phyloP scores from a whole-genome alignment of 2,329 filamentous ascomycete species.

The Beauveria sp. region DNA sequence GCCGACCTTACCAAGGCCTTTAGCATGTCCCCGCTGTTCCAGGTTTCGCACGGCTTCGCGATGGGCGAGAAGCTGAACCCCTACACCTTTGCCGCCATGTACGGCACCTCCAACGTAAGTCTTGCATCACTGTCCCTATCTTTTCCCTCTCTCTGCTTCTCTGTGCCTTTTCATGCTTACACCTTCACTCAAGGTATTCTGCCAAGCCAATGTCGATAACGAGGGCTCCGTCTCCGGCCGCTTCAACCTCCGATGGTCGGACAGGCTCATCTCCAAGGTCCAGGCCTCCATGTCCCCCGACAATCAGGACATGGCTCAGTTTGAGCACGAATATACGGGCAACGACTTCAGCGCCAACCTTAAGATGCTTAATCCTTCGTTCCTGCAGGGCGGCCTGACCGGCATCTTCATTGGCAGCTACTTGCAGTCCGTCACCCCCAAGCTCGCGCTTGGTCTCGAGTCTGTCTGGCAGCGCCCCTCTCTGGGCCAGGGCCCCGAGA shows the following conservation, averaged over 20 bases:
- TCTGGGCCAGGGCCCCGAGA: conserved; percentile 80
- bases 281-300: conserved; percentile 77
- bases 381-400: conserved; percentile 83
- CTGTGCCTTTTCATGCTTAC: not conserved
- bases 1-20: conserved; percentile 96
- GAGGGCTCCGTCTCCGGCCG: conserved; percentile 79
- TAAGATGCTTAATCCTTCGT: conserved; percentile 93
- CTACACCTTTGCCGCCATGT: conserved; percentile 90
- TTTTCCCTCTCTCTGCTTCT: not conserved
- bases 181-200: conserved; percentile 61
- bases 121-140: not conserved
- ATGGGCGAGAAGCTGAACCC: conserved; percentile 90
- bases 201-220: conserved; percentile 93
- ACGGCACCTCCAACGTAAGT: conserved; percentile 80
- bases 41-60: conserved; percentile 93
- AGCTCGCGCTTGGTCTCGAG: conserved; percentile 81
- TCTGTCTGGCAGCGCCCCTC: conserved; percentile 87
- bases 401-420: conserved; percentile 96
- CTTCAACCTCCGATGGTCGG: conserved; percentile 87
- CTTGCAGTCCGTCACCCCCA: conserved; percentile 84
- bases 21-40: conserved; percentile 87
- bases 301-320: conserved; percentile 78
- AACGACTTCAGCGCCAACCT: conserved; percentile 87
- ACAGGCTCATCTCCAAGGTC: conserved; percentile 74
- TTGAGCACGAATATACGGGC: conserved; percentile 94